Evolutionary conservation across 805 yeast species (phyloP).

Genomic region (Sungouiella blattae): DNA sequence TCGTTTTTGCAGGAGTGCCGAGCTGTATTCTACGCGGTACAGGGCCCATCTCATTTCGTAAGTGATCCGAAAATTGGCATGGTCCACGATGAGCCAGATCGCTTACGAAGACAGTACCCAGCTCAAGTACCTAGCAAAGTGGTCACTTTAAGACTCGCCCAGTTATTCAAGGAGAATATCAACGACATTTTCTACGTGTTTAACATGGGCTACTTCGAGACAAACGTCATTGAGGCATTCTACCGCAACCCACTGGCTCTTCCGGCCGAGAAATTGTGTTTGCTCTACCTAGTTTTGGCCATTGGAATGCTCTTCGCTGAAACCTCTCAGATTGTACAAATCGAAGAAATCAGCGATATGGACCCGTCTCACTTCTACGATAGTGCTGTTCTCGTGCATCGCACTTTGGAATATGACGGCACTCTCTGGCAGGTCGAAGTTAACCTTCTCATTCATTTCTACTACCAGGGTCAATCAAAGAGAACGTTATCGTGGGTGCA

Average conservation of each 20-base stretch:
- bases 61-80: slow-evolving; percentile 35
- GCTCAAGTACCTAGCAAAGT: slow-evolving; percentile 11
- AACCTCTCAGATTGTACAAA: slow-evolving; percentile 17
- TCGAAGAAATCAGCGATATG: slow-evolving; percentile 6
- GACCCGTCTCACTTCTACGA: slow-evolving; percentile 27
- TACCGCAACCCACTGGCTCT: slow-evolving; percentile 28
- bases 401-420: slow-evolving; percentile 32
- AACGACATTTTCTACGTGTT: slow-evolving; percentile 39
- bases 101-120: slow-evolving; percentile 13
- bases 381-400: slow-evolving; percentile 28
- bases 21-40: slow-evolving; percentile 27
- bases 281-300: slow-evolving; percentile 38
- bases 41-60: slow-evolving; percentile 34
- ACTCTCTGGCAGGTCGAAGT: slow-evolving; percentile 42
- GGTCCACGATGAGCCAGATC: slow-evolving; percentile 34
- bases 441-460: slow-evolving; percentile 36
- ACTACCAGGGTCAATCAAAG: slow-evolving; percentile 37
- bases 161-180: slow-evolving; percentile 34
- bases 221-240: slow-evolving; percentile 23
- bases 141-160: slow-evolving; percentile 7
- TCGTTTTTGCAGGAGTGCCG: slow-evolving; percentile 40
- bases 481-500: slow-evolving; percentile 43
- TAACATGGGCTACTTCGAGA: slow-evolving; percentile 30
- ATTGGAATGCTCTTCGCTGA: slow-evolving; percentile 39
- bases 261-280: slow-evolving; percentile 23